A percentile compares a stretch with the other conserved stretches of the same genome.
These are phyloP conservation scores for Metschnikowia santaceciliae DNA, from an alignment of 805 yeast genomes.

Conservation along the genomic window DNA sequence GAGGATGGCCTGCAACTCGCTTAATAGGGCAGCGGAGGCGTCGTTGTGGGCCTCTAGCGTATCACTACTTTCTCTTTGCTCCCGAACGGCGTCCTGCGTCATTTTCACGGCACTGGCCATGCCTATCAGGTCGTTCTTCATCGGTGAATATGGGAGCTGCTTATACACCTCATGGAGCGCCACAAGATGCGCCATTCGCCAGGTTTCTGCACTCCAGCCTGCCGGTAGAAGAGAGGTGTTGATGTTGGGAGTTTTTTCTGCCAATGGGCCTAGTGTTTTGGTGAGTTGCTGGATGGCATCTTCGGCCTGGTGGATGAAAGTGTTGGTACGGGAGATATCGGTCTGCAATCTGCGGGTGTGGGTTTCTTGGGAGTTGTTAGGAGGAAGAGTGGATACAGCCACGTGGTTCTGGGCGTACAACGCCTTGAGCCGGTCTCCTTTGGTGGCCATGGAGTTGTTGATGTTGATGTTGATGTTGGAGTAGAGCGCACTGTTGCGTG, in stretches of 20 bases:
- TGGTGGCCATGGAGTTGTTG: constrained; percentile 2
- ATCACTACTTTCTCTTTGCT: constrained; percentile 9
- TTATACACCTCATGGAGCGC: constrained; percentile 14
- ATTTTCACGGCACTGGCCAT: constrained; percentile 17
- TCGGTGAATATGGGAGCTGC: constrained; percentile 15
- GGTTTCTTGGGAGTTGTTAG: constrained; percentile 10
- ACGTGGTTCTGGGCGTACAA: not conserved
- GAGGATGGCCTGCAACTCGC: constrained; percentile 1
- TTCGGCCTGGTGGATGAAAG: constrained; percentile 14
- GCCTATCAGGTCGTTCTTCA: constrained; percentile 20
- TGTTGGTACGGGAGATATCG: constrained; percentile 15
- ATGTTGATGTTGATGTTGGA: not conserved
- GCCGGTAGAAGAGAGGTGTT: not conserved
- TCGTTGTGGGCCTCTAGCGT: constrained; percentile 1
- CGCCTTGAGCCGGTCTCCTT: not conserved
- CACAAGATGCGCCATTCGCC: constrained; percentile 8
- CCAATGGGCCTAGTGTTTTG: constrained; percentile 3
- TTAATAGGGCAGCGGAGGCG: not conserved
- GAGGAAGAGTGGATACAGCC: not conserved
- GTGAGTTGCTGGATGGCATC: constrained; percentile 11
- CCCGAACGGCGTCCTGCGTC: constrained; percentile 12
- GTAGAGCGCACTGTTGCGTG: not conserved
- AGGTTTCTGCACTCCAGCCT: constrained; percentile 7
- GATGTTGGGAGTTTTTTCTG: not conserved
- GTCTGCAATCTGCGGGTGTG: constrained; percentile 11